Evolutionary conservation across 768 basidiomycete genomes (phyloP).

Genomic region (Suillus ampliporus): DNA sequence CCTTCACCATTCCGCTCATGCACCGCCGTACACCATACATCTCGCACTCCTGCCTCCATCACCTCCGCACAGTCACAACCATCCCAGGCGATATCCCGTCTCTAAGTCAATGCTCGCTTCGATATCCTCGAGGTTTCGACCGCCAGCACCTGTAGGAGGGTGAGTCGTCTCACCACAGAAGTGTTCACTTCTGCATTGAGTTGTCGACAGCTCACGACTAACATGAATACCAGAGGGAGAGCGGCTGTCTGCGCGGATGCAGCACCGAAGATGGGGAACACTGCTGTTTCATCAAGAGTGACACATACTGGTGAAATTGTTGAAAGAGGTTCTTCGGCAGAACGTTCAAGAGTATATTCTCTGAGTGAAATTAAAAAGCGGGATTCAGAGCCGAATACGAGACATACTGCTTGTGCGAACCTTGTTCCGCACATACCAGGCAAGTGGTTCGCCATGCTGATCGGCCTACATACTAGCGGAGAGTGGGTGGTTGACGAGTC

Average conservation of each 20-base stretch:
- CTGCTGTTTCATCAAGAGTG: constrained; percentile 31
- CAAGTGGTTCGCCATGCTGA: constrained; percentile 73
- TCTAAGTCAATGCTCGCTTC: constrained; percentile 55
- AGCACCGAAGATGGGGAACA: constrained; percentile 92
- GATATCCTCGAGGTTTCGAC: constrained; percentile 67
- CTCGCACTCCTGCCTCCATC: too few relatives aligned
- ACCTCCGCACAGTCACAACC: too few relatives aligned
- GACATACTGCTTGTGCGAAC: constrained; percentile 89
- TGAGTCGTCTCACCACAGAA: constrained; percentile 85
- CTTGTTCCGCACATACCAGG: constrained; percentile 86
- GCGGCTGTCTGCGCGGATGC: constrained; percentile 81
- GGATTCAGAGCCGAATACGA: too few relatives aligned
- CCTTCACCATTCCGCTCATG: too few relatives aligned
- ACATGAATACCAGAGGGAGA: constrained; percentile 85
- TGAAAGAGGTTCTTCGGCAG: constrained; percentile 93
- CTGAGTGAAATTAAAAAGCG: constrained; percentile 50
- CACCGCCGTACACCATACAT: too few relatives aligned
- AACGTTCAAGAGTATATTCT: constrained; percentile 90
- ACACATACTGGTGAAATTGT: constrained; percentile 82
- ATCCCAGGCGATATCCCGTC: too few relatives aligned
- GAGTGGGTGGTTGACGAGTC: constrained; percentile 75
- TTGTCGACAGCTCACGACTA: constrained; percentile 84
- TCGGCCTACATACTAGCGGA: too few relatives aligned
- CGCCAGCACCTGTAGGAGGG: constrained; percentile 46
- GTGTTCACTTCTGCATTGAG: constrained; percentile 96